Evolutionary conservation across 495 filamentous ascomycete species (phyloP).

Genomic region (Friedmanniomyces simplex): DNA sequence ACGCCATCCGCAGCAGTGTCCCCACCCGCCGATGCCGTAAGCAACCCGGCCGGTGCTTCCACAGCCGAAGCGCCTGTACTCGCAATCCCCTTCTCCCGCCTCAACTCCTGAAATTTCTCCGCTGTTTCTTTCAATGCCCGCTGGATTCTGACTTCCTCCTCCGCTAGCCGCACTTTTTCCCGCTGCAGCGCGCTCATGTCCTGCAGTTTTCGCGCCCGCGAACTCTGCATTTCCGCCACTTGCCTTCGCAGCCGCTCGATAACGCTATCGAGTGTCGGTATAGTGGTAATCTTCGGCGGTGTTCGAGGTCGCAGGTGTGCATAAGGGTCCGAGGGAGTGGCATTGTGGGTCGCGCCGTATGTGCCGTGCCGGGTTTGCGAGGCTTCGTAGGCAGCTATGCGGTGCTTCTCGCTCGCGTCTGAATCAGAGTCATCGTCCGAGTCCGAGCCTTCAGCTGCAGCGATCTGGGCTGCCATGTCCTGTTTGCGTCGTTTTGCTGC

Average conservation of each 20-base stretch:
- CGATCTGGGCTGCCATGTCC: constrained; percentile 76
- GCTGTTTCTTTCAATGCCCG: constrained; percentile 70
- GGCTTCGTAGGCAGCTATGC: constrained; percentile 76
- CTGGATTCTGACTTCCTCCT: constrained; percentile 73
- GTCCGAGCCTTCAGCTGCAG: constrained; percentile 65
- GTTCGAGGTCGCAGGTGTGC: constrained; percentile 37
- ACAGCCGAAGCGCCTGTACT: constrained; percentile 9
- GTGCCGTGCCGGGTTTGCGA: constrained; percentile 69
- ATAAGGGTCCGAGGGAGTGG: constrained; percentile 27
- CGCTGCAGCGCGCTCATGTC: constrained; percentile 51
- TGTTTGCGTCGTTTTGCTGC: constrained; percentile 54
- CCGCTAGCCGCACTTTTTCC: constrained; percentile 60
- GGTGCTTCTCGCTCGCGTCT: constrained; percentile 70
- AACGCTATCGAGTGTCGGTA: constrained; percentile 45
- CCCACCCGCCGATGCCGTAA: neutral
- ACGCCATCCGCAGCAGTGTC: neutral
- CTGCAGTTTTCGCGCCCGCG: constrained; percentile 42
- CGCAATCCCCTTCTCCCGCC: constrained; percentile 42
- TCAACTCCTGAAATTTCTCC: constrained; percentile 59
- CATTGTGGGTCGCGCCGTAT: constrained; percentile 35
- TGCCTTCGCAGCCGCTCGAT: constrained; percentile 41
- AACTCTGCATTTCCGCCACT: constrained; percentile 46
- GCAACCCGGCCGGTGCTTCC: neutral
- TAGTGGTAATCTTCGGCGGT: constrained; percentile 43
- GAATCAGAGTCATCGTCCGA: constrained; percentile 29